Evolutionary conservation across 1,284 basidiomycete species (phyloP).

Genomic region (Termitomyces sp.): DNA sequence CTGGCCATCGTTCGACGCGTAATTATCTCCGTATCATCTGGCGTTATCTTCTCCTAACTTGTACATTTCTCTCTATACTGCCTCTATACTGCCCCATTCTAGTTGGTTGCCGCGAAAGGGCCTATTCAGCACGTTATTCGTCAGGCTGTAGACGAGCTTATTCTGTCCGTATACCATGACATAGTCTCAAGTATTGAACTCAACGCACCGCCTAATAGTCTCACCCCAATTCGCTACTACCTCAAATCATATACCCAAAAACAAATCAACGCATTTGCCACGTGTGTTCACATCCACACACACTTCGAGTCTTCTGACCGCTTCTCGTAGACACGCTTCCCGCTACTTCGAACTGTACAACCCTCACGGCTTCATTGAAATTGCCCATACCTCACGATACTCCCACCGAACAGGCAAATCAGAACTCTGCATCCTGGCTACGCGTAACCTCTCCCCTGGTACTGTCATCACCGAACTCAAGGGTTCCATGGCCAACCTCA

Average conservation of each 20-base stretch:
- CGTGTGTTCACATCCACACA: slow-evolving; percentile 45
- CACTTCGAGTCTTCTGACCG: slow-evolving; percentile 20
- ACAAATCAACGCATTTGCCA: slow-evolving; percentile 83
- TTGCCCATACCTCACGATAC: slow-evolving; percentile 82
- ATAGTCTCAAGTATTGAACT: slow-evolving; percentile 16
- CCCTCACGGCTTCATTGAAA: slow-evolving; percentile 78
- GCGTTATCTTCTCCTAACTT: slow-evolving; percentile 23
- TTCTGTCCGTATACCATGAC: slow-evolving; percentile 50
- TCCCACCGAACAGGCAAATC: slow-evolving; percentile 82
- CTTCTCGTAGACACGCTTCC: slow-evolving; percentile 64
- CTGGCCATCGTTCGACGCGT: slow-evolving; percentile 73
- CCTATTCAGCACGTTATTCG: slow-evolving; percentile 51
- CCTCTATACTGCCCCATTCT: slow-evolving; percentile 16
- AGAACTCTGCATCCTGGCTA: slow-evolving; percentile 86
- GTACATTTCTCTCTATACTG: slow-evolving; percentile 26
- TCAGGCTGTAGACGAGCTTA: slow-evolving; percentile 67
- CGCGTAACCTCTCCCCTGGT: slow-evolving; percentile 65
- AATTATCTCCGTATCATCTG: slow-evolving; percentile 33
- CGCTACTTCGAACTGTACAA: slow-evolving; percentile 83
- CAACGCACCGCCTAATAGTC: slow-evolving; percentile 35
- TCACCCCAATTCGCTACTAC: slow-evolving; percentile 69
- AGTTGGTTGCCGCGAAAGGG: slow-evolving; percentile 58
- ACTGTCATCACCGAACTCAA: slow-evolving; percentile 77
- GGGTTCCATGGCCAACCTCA: slow-evolving; percentile 82
- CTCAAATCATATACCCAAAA: slow-evolving; percentile 67